These are phyloP conservation scores for Camelina neglecta DNA, from an alignment of 345 rosid genomes.

Conservation along the genomic window DNA sequence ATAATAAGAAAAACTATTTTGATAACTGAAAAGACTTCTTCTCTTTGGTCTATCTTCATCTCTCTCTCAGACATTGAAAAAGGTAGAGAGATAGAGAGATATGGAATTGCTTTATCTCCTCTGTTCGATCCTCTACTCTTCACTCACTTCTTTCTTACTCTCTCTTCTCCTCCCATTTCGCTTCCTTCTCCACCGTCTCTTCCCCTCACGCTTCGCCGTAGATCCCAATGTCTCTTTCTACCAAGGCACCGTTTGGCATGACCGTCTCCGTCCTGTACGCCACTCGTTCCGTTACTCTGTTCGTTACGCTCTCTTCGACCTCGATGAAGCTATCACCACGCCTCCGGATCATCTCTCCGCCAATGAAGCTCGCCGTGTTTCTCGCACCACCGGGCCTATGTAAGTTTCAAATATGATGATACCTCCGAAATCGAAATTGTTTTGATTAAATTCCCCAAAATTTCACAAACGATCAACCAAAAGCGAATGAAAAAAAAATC, in stretches of 20 bases:
- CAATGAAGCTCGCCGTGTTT: conserved; percentile 62
- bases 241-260: conserved; percentile 87
- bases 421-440: too few species aligned
- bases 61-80: too few species aligned
- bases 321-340: conserved; percentile 48
- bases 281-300: conserved; percentile 75
- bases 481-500: too few species aligned
- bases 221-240: conserved; percentile 49
- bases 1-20: too few species aligned
- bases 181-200: conserved; percentile 41
- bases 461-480: too few species aligned
- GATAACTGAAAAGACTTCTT: too few species aligned
- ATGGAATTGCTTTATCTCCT: conserved; percentile 63
- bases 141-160: conserved; percentile 49
- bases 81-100: background rate
- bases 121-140: conserved; percentile 50
- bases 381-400: conserved; percentile 75
- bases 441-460: too few species aligned
- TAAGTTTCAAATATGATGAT: conserved; percentile 17
- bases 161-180: conserved; percentile 56
- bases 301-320: conserved; percentile 81
- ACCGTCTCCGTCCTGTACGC: conserved; percentile 78
- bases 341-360: conserved; percentile 78
- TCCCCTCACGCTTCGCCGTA: conserved; percentile 31
- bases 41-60: too few species aligned